Percentiles rank a stretch among this genome's conserved stretches.
These are phyloP conservation scores for Nakaseomyces nivariensis DNA, from an alignment of 1,139 yeast genomes.

Conservation along the genomic window DNA sequence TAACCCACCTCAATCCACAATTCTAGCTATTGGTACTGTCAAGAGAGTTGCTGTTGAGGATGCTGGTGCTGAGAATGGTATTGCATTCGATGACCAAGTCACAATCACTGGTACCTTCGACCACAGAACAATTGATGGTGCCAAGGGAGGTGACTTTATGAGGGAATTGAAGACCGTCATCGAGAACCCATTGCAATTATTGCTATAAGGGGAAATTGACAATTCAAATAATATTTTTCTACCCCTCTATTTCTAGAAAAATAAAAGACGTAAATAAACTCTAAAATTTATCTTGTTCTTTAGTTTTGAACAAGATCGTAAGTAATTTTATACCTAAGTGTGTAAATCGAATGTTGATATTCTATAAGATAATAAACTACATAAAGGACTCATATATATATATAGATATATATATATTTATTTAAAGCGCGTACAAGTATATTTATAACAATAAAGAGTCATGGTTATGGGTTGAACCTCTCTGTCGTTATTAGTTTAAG, in stretches of 20 bases:
- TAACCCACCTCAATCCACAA: constrained; percentile 95
- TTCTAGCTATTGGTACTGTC: constrained; percentile 87
- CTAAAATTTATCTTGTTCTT: neutral
- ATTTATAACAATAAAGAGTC: too few species aligned
- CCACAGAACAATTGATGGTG: constrained; percentile 96
- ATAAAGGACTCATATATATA: too few species aligned
- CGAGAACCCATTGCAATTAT: constrained; percentile 92
- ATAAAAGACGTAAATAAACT: neutral
- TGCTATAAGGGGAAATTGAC: constrained; percentile 41
- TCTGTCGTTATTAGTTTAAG: too few species aligned
- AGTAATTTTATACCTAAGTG: neutral
- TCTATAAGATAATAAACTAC: neutral
- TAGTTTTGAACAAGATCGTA: neutral
- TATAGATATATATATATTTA: neutral
- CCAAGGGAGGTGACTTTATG: constrained; percentile 94
- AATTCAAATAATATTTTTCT: neutral
- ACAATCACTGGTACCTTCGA: constrained; percentile 94
- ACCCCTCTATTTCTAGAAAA: too few species aligned
- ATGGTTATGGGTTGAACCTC: too few species aligned
- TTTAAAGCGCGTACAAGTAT: too few species aligned
- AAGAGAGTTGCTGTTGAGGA: constrained; percentile 93
- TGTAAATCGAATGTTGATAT: neutral
- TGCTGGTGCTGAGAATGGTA: constrained; percentile 80
- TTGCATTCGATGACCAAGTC: constrained; percentile 83
- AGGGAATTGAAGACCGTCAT: constrained; percentile 81